A percentile compares a stretch with the other conserved stretches of the same genome.
These are phyloP conservation scores for Oenanthe sinensis DNA, from an alignment of 129 eudicot genomes.

Conservation along the genomic window DNA sequence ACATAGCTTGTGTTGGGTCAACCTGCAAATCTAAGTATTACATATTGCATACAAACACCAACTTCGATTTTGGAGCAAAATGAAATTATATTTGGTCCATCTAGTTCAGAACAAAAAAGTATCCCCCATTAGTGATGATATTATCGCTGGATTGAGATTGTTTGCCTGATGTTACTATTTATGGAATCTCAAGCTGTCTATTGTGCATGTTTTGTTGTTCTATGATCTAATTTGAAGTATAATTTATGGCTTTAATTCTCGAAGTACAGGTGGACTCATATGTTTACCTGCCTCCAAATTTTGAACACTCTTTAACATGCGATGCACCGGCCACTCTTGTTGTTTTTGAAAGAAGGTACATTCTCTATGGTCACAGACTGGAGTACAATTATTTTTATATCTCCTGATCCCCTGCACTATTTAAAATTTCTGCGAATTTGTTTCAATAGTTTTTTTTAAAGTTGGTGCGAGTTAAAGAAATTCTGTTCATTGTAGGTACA, in stretches of 20 bases:
- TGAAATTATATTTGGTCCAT: neutral
- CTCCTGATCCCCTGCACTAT: neutral
- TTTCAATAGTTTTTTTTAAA: neutral
- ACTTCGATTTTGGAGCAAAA: neutral
- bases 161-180: neutral
- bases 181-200: neutral
- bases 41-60: neutral
- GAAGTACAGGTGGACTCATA: constrained; percentile 76
- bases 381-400: neutral
- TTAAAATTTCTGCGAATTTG: neutral
- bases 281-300: constrained; percentile 83
- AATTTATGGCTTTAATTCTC: constrained; percentile 11
- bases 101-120: neutral
- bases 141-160: neutral
- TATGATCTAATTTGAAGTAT: neutral
- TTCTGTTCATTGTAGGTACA: constrained; percentile 38
- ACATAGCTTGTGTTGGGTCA: neutral
- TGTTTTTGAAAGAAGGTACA: constrained; percentile 79
- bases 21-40: neutral
- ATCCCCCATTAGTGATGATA: neutral
- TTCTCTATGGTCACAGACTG: constrained; percentile 1
- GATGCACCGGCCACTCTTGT: constrained; percentile 67
- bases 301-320: constrained; percentile 44
- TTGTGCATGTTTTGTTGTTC: neutral
- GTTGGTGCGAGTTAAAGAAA: neutral